Conservation (phyloP, 345 rosid genomes). For the Ceriops tagal region DNA sequence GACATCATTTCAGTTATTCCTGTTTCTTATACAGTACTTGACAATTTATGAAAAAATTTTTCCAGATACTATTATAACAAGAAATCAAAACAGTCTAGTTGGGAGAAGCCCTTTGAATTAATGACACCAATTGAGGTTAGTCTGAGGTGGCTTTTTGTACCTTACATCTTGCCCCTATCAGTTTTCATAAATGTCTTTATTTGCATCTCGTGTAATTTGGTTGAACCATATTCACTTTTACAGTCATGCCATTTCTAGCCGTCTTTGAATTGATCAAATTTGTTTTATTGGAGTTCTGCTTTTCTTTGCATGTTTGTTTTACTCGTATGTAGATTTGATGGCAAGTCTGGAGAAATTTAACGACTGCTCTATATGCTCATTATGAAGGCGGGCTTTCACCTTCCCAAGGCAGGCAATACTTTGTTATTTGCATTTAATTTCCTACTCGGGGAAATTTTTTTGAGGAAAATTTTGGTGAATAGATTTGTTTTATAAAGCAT, state of each 20-base stretch:
- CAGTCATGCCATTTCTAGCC: constrained; percentile 2
- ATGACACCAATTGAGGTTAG: constrained; percentile 98
- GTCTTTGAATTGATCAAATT: constrained; percentile 22
- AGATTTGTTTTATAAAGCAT: background rate
- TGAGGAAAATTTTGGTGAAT: constrained; percentile 12
- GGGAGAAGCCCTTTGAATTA: constrained; percentile 95
- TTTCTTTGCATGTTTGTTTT: constrained; percentile 42
- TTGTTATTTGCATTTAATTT: constrained; percentile 31
- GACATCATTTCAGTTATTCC: background rate
- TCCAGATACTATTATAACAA: constrained; percentile 91
- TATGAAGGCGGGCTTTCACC: constrained; percentile 48
- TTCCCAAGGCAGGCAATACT: constrained; percentile 41
- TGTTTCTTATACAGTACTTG: background rate
- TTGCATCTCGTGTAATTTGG: constrained; percentile 10
- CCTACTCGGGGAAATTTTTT: constrained; percentile 15
- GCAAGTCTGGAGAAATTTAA: constrained; percentile 48
- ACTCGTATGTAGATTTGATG: constrained; percentile 47
- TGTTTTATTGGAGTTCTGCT: constrained; percentile 34
- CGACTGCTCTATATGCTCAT: constrained; percentile 40
- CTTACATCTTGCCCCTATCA: constrained; percentile 6
- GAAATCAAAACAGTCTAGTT: constrained; percentile 88
- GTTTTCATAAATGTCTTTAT: constrained; percentile 6
- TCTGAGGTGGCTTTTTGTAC: constrained; percentile 8
- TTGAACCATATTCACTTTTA: background rate
- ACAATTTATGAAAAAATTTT: constrained; percentile 10